Conservation (phyloP, 1,284 basidiomycete species). For the Trichosporon faecale region DNA sequence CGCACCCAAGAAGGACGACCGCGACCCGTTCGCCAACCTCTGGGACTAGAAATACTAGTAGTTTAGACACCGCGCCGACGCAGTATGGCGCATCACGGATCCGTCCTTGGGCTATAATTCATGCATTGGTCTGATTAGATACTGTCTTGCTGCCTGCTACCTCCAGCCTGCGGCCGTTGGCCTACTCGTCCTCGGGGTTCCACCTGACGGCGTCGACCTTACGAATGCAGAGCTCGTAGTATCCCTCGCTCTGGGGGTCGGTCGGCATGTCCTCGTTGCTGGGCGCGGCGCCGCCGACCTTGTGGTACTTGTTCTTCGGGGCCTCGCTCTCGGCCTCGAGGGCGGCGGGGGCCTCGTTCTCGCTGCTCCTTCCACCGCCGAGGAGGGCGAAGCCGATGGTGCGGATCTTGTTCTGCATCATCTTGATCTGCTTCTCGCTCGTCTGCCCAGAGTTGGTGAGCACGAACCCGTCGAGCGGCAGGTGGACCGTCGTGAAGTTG, state of each 20-base stretch:
- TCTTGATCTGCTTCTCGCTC: slow-evolving; percentile 50
- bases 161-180: neutral
- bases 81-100: neutral
- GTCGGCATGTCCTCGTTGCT: neutral
- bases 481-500: slow-evolving; percentile 53
- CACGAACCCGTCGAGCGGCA: slow-evolving; percentile 55
- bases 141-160: neutral
- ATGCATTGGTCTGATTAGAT: slow-evolving; percentile 3
- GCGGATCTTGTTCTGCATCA: slow-evolving; percentile 53
- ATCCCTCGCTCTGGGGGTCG: slow-evolving; percentile 36
- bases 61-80: neutral
- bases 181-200: slow-evolving; percentile 40
- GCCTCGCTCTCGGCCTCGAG: slow-evolving; percentile 25
- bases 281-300: slow-evolving; percentile 23
- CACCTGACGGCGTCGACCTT: slow-evolving; percentile 49
- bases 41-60: slow-evolving; percentile 14
- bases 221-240: slow-evolving; percentile 54
- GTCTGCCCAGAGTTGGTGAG: slow-evolving; percentile 55
- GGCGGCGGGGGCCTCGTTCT: slow-evolving; percentile 16
- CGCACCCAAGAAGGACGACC: slow-evolving; percentile 36
- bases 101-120: neutral
- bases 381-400: slow-evolving; percentile 55
- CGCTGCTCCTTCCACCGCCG: slow-evolving; percentile 44
- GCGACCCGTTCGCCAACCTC: slow-evolving; percentile 26
- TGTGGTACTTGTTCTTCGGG: slow-evolving; percentile 34